phyloP scores from a whole-genome alignment of 495 filamentous ascomycete species.

The Acidiella bohemica region DNA sequence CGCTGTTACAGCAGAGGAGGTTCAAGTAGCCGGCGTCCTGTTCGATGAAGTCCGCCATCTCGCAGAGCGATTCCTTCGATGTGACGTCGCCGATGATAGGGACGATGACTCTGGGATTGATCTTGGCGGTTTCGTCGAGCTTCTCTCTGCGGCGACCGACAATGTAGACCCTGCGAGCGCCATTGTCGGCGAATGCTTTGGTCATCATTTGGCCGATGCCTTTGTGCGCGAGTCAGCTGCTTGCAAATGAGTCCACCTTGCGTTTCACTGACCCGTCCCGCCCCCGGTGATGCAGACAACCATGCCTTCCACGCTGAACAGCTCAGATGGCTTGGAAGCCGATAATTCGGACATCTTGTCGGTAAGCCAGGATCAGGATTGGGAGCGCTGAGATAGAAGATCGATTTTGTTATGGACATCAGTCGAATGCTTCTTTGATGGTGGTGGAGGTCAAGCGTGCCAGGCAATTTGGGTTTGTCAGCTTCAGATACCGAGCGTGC shows the following conservation, averaged over 20 bases:
- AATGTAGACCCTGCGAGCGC: slow-evolving; percentile 56
- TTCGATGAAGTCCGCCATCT: slow-evolving; percentile 25
- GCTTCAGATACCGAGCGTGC: too few relatives aligned
- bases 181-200: slow-evolving; percentile 46
- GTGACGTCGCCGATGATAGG: slow-evolving; percentile 33
- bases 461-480: too few relatives aligned
- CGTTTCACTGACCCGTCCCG: slow-evolving; percentile 34
- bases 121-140: slow-evolving; percentile 18
- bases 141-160: slow-evolving; percentile 43
- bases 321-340: too few relatives aligned
- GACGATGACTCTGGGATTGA: slow-evolving; percentile 34
- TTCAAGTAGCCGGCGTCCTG: slow-evolving; percentile 30
- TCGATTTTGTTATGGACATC: too few relatives aligned
- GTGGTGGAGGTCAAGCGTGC: too few relatives aligned
- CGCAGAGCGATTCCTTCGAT: slow-evolving; percentile 28
- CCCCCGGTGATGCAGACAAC: slow-evolving; percentile 52
- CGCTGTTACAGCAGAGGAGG: slow-evolving; percentile 22
- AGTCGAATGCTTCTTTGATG: too few relatives aligned
- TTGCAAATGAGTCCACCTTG: not conserved
- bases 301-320: slow-evolving; percentile 48
- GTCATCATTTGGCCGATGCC: slow-evolving; percentile 57
- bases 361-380: too few relatives aligned
- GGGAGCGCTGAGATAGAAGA: too few relatives aligned
- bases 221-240: slow-evolving; percentile 18
- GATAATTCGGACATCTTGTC: too few relatives aligned